Percentiles rank a stretch among this genome's conserved stretches.
These are phyloP conservation scores for Aspergillus thermomutatus DNA, from an alignment of 2,329 filamentous ascomycete genomes.

Conservation along the genomic window DNA sequence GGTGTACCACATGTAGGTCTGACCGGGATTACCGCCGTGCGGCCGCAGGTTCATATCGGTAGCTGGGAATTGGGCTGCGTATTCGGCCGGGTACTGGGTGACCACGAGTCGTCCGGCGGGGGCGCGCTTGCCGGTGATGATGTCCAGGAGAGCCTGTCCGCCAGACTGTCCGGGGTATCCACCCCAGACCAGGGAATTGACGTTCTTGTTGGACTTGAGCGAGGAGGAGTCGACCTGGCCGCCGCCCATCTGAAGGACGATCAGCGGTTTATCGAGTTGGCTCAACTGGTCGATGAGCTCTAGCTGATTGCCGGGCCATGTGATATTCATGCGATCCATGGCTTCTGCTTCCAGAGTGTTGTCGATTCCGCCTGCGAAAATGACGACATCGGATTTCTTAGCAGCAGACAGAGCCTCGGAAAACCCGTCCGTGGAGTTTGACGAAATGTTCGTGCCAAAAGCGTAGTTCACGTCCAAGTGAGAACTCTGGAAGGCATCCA, in stretches of 20 bases:
- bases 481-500: conserved; percentile 50
- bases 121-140: conserved; percentile 40
- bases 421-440: conserved; percentile 29
- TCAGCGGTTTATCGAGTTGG: conserved; percentile 35
- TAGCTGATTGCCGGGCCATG: conserved; percentile 43
- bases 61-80: conserved; percentile 39
- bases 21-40: conserved; percentile 36
- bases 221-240: conserved; percentile 43
- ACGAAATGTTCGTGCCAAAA: conserved; percentile 32
- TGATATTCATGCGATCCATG: conserved; percentile 39
- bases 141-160: conserved; percentile 40
- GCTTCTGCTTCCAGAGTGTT: conserved; percentile 42
- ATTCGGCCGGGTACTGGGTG: conserved; percentile 41
- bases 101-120: conserved; percentile 41
- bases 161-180: conserved; percentile 46
- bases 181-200: conserved; percentile 43
- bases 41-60: conserved; percentile 43
- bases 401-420: conserved; percentile 32
- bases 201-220: conserved; percentile 36
- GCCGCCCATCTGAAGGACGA: conserved; percentile 44
- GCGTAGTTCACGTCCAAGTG: conserved; percentile 48
- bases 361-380: conserved; percentile 44
- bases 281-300: conserved; percentile 38
- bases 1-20: conserved; percentile 47
- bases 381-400: conserved; percentile 34